These are phyloP conservation scores for Tarenaya hassleriana DNA, from an alignment of 345 rosid species.

Conservation along the genomic window DNA sequence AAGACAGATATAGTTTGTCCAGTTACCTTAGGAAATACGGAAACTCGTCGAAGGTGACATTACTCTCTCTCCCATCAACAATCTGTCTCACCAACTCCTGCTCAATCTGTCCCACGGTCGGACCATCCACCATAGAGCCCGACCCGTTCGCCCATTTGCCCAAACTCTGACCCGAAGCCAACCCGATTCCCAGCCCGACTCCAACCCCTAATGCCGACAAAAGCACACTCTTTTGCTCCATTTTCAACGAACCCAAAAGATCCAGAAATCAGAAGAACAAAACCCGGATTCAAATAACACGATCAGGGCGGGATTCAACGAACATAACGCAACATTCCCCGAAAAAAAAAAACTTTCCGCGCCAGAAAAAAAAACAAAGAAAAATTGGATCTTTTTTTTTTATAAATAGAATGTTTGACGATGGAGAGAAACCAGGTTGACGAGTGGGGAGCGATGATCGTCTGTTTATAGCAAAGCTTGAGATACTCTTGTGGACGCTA, in stretches of 20 bases:
- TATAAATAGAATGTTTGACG: slow-evolving; percentile 20
- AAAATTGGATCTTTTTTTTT: not conserved
- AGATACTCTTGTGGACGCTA: slow-evolving; percentile 21
- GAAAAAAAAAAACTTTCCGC: too few species aligned
- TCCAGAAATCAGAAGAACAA: slow-evolving; percentile 12
- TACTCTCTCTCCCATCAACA: slow-evolving; percentile 60
- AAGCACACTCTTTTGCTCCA: slow-evolving; percentile 74
- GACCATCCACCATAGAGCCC: slow-evolving; percentile 30
- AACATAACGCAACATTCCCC: slow-evolving; percentile 4
- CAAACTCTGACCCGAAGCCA: slow-evolving; percentile 70
- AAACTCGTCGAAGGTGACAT: slow-evolving; percentile 72
- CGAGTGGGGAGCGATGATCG: slow-evolving; percentile 17
- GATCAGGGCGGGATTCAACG: slow-evolving; percentile 14
- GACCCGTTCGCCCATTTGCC: slow-evolving; percentile 49
- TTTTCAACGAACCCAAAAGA: slow-evolving; percentile 14
- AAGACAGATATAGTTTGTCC: not conserved
- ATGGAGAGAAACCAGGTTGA: slow-evolving; percentile 12
- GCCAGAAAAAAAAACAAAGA: too few species aligned
- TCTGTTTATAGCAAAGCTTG: slow-evolving; percentile 29
- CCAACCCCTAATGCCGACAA: slow-evolving; percentile 91
- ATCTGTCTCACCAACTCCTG: slow-evolving; percentile 74
- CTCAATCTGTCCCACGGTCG: slow-evolving; percentile 59
- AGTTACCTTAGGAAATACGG: slow-evolving; percentile 81
- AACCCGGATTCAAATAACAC: slow-evolving; percentile 15
- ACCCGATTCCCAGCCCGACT: slow-evolving; percentile 76